Evolutionary conservation across 1,284 basidiomycete genomes (phyloP), one percentile per base, ranked within the genome.

Genomic region (Cryptococcus depauperatus): DNA sequence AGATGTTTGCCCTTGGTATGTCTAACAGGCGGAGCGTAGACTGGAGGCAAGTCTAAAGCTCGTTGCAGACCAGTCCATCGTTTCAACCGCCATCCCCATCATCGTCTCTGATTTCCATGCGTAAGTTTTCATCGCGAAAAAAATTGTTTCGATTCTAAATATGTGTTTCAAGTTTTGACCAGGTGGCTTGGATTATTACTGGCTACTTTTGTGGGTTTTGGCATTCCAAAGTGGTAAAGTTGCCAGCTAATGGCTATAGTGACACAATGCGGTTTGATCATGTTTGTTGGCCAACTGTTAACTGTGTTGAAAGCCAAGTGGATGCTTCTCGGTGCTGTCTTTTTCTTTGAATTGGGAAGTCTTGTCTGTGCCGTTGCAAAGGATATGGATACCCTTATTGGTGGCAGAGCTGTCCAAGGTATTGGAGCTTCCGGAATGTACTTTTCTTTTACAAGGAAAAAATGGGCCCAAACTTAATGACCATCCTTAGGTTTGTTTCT

Each of bases 291-390:
- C 41, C 72, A 73, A 56, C 50, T 72, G 37, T 65, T 73, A 45
- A 67, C 66, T 40, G 57, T 72, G 47, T 55, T 72, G 46, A 70
- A 70, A 25, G 68, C 71, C 38, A 75, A 76, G 57, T 70, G 61
- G 51, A 61, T 75, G 25, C 74, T 74, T 48, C 63, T 77, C 27
- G 53, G 54, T 16, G 66, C 75, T 33, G 69, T 78, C 43, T 53
- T 71, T 48, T 62, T 70, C 44, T 75, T 75, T 47, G 73, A 74
- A 46, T 44, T 72, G 26, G 77, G 77, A 10, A 73, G 70, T 8
- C 62, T 76, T 25, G 56, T 79, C 19, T 78, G 76, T 48, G 77
- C 71, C n/a, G 71, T 75, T 11, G 67, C 76, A 0, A 69, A 59
- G 23, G 49, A 44, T 26, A 64, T 68, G 52, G 45, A 54, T 26